phyloP scores from a whole-genome alignment of 805 yeast genomes.

The Clavispora fructus region DNA sequence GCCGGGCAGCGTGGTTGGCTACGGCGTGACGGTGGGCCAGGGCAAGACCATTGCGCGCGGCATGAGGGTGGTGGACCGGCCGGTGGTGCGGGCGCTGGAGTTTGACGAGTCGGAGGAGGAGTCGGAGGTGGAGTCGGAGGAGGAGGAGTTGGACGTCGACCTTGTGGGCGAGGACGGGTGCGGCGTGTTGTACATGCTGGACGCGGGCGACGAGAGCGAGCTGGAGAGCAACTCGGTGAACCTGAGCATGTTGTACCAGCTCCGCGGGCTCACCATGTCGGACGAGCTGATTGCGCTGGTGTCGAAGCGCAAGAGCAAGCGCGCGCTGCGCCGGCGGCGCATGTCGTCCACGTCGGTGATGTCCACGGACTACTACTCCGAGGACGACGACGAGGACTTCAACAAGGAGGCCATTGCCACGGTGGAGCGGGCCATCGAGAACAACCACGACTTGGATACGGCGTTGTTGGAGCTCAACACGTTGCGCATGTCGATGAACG shows the following conservation, averaged over 20 bases:
- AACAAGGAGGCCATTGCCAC: conserved; percentile 89
- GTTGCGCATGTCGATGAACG: conserved; percentile 95
- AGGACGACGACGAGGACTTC: conserved; percentile 66
- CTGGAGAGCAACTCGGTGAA: conserved; percentile 31
- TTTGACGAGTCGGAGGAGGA: conserved; percentile 27
- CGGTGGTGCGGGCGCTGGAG: conserved; percentile 22
- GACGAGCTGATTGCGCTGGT: conserved; percentile 56
- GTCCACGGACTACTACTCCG: conserved; percentile 43
- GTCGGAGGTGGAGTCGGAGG: conserved; percentile 16
- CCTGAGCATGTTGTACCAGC: conserved; percentile 42
- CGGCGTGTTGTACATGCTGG: conserved; percentile 45
- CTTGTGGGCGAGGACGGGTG: conserved; percentile 47
- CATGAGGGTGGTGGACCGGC: conserved; percentile 48
- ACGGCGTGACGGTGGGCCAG: conserved; percentile 60
- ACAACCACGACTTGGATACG: conserved; percentile 89
- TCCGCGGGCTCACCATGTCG: conserved; percentile 45
- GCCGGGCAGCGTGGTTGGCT: conserved; percentile 79
- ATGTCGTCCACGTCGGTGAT: conserved; percentile 30
- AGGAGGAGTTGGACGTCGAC: conserved; percentile 16
- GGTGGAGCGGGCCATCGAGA: conserved; percentile 83
- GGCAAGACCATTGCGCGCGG: conserved; percentile 44
- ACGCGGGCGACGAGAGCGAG: conserved; percentile 31
- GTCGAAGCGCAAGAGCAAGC: conserved; percentile 42
- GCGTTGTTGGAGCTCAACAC: conserved; percentile 91
- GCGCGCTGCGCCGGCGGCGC: conserved; percentile 26